Evolutionary conservation across 208 protist species (phyloP).

Genomic region (Zelonia costaricensis): DNA sequence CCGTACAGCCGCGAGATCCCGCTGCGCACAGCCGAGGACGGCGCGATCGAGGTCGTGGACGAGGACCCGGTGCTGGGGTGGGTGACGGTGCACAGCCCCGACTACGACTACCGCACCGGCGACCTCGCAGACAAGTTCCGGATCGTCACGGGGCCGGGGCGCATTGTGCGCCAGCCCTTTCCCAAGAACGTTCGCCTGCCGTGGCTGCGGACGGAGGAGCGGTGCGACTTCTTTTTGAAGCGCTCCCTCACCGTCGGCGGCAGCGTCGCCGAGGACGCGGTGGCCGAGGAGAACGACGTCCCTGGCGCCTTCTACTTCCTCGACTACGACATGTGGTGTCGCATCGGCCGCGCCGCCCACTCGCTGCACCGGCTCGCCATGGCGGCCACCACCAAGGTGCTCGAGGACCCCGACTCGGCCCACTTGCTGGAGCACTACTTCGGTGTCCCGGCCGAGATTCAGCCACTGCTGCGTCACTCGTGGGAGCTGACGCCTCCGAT

Average conservation of each 20-base stretch:
- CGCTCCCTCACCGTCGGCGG: slow-evolving; percentile 43
- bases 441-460: slow-evolving; percentile 66
- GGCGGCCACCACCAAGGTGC: slow-evolving; percentile 56
- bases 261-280: slow-evolving; percentile 29
- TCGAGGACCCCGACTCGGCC: slow-evolving; percentile 48
- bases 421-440: slow-evolving; percentile 76
- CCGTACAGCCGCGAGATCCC: slow-evolving; percentile 58
- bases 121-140: slow-evolving; percentile 67
- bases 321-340: slow-evolving; percentile 81
- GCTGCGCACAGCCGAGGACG: slow-evolving; percentile 20
- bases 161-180: slow-evolving; percentile 52
- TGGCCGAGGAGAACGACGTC: slow-evolving; percentile 42
- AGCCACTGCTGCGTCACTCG: slow-evolving; percentile 53
- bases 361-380: slow-evolving; percentile 73
- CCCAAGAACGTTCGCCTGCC: slow-evolving; percentile 45
- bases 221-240: slow-evolving; percentile 66
- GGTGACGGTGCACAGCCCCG: slow-evolving; percentile 43
- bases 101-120: slow-evolving; percentile 49
- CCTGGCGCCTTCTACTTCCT: slow-evolving; percentile 70
- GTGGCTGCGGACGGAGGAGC: slow-evolving; percentile 44
- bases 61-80: slow-evolving; percentile 64
- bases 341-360: slow-evolving; percentile 54
- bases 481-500: slow-evolving; percentile 62
- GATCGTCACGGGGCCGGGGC: slow-evolving; percentile 37
- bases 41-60: slow-evolving; percentile 42